Evolutionary conservation across 176 grass and related monocot genomes (phyloP).

Genomic region (Musa itinerans): DNA sequence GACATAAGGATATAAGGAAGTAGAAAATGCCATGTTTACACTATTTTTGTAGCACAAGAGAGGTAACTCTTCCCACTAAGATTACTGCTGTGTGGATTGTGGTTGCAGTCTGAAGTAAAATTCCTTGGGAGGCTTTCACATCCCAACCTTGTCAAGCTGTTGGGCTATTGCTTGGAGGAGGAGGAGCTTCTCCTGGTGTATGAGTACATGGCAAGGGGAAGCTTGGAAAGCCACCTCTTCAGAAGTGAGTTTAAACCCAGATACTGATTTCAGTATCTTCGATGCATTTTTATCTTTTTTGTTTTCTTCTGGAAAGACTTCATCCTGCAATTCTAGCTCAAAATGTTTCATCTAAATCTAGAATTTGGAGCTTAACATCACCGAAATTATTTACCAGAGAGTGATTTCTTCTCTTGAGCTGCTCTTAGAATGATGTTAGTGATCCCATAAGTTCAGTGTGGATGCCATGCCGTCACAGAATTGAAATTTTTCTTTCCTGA

Average conservation of each 20-base stretch:
- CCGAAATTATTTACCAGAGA: background rate
- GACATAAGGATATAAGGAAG: too few species aligned
- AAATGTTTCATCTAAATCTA: background rate
- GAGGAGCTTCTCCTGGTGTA: slow-evolving; percentile 23
- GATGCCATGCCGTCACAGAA: too few species aligned
- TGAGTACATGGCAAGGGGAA: slow-evolving; percentile 22
- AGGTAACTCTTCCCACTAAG: background rate
- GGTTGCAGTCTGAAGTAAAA: slow-evolving; percentile 29
- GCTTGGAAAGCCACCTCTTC: slow-evolving; percentile 22
- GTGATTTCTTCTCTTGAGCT: background rate
- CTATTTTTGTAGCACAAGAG: too few species aligned
- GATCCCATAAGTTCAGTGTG: too few species aligned
- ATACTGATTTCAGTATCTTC: too few species aligned
- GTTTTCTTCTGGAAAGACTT: too few species aligned
- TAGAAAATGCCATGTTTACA: too few species aligned
- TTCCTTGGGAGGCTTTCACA: slow-evolving; percentile 25
- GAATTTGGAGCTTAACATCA: background rate
- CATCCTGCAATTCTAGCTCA: too few species aligned
- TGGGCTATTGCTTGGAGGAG: slow-evolving; percentile 25
- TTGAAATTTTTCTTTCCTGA: too few species aligned
- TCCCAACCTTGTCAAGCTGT: slow-evolving; percentile 27
- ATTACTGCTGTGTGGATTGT: background rate
- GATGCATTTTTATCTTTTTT: too few species aligned
- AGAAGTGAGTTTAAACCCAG: slow-evolving; percentile 10
- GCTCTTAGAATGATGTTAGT: too few species aligned